A percentile compares a stretch with the other conserved stretches of the same genome.
These are phyloP conservation scores for Annulohypoxylon moriforme DNA, from an alignment of 495 filamentous ascomycete species.

Conservation along the genomic window DNA sequence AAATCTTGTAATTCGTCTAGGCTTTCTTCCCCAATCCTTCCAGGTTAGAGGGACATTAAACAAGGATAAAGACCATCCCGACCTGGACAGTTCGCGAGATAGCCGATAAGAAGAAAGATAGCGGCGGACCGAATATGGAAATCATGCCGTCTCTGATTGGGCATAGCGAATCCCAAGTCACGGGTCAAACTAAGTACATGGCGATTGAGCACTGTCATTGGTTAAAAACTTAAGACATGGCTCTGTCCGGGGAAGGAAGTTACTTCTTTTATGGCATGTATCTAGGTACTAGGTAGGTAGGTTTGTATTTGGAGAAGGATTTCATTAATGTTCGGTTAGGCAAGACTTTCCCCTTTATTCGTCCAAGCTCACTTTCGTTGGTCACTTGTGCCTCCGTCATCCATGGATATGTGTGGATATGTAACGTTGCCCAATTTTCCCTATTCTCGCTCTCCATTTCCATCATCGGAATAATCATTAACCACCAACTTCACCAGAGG, in stretches of 20 bases:
- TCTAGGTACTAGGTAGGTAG: too few species aligned
- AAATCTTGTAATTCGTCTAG: conserved; percentile 12
- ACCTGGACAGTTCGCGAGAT: conserved; percentile 13
- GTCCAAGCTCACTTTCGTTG: conserved; percentile 2
- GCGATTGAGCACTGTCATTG: conserved; percentile 21
- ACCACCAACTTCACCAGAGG: background rate
- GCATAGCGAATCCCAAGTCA: conserved; percentile 6
- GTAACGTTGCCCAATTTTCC: conserved; percentile 39
- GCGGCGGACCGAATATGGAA: conserved; percentile 41
- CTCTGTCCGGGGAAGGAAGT: conserved; percentile 42
- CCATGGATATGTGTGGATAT: too few species aligned
- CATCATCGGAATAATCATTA: background rate
- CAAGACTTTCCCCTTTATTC: background rate
- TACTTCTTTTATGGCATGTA: conserved; percentile 3
- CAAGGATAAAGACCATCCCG: background rate
- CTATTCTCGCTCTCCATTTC: conserved; percentile 8
- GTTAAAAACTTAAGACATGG: conserved; percentile 1
- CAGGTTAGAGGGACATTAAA: conserved; percentile 6
- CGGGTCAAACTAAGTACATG: conserved; percentile 5
- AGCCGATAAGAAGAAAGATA: conserved; percentile 40
- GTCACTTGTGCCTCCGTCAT: background rate
- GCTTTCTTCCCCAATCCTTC: conserved; percentile 29
- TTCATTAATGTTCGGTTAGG: conserved; percentile 18
- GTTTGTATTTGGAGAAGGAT: conserved; percentile 14
- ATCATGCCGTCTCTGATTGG: conserved; percentile 31